phyloP scores from a whole-genome alignment of 257 asterid species.

The Solanum piurae region DNA sequence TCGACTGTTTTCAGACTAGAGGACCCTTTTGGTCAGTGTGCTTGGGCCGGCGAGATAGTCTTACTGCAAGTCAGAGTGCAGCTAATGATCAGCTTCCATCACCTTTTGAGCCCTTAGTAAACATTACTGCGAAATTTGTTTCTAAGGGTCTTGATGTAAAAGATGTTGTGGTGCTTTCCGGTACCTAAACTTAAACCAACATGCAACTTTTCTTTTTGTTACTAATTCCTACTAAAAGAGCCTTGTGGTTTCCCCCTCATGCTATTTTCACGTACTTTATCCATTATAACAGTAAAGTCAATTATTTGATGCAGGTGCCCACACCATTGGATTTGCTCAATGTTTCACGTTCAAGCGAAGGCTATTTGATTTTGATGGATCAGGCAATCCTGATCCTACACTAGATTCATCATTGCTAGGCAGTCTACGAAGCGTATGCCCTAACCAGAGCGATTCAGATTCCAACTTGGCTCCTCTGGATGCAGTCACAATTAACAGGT shows the following conservation, averaged over 20 bases:
- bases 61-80: constrained; percentile 40
- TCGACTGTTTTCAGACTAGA: constrained; percentile 24
- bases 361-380: constrained; percentile 60
- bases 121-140: constrained; percentile 47
- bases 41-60: constrained; percentile 70
- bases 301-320: constrained; percentile 37
- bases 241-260: background rate
- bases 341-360: constrained; percentile 54
- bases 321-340: constrained; percentile 74
- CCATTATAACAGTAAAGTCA: background rate
- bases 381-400: constrained; percentile 62
- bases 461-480: constrained; percentile 52
- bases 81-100: constrained; percentile 61
- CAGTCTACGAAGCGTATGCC: constrained; percentile 36
- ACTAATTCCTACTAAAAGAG: background rate
- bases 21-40: constrained; percentile 52
- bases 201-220: background rate
- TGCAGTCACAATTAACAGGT: constrained; percentile 21
- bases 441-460: constrained; percentile 33
- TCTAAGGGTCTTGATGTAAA: constrained; percentile 54
- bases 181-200: constrained; percentile 8
- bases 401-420: constrained; percentile 32
- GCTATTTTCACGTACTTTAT: background rate
- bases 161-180: constrained; percentile 67
- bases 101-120: constrained; percentile 47